A percentile compares a stretch with the other conserved stretches of the same genome.
phyloP scores from a whole-genome alignment of 495 filamentous ascomycete species.

The Lophiostoma macrostomum region DNA sequence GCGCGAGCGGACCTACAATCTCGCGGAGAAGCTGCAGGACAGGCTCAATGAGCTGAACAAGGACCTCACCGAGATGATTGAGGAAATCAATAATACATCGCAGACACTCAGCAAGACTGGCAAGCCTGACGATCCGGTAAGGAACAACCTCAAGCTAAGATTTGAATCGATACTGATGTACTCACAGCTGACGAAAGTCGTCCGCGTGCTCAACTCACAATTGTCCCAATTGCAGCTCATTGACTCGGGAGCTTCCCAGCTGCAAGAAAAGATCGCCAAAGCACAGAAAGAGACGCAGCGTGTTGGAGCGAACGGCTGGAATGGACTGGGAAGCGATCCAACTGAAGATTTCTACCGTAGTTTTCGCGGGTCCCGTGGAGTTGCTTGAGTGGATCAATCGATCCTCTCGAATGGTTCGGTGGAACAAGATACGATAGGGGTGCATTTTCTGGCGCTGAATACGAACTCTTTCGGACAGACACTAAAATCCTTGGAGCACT shows the following conservation, averaged over 20 bases:
- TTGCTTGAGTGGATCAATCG: slow-evolving; percentile 5
- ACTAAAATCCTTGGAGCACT: too few relatives aligned
- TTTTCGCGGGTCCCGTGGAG: slow-evolving; percentile 29
- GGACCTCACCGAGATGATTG: slow-evolving; percentile 90
- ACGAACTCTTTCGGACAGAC: too few relatives aligned
- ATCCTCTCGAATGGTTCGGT: neutral
- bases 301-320: slow-evolving; percentile 60
- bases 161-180: slow-evolving; percentile 26
- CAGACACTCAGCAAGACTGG: slow-evolving; percentile 78
- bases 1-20: slow-evolving; percentile 72
- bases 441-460: too few relatives aligned
- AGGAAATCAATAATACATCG: slow-evolving; percentile 89
- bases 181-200: slow-evolving; percentile 80
- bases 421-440: neutral
- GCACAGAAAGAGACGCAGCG: slow-evolving; percentile 72
- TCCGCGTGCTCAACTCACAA: slow-evolving; percentile 89
- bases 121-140: slow-evolving; percentile 87
- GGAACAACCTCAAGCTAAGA: slow-evolving; percentile 40
- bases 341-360: slow-evolving; percentile 51
- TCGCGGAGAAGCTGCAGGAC: slow-evolving; percentile 86
- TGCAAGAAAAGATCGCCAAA: slow-evolving; percentile 72
- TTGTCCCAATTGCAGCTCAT: slow-evolving; percentile 86
- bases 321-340: slow-evolving; percentile 55
- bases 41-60: slow-evolving; percentile 86
- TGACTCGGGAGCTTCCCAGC: slow-evolving; percentile 74